Conservation (phyloP, 1,284 basidiomycete genomes). For the Agroathelia rolfsii region DNA sequence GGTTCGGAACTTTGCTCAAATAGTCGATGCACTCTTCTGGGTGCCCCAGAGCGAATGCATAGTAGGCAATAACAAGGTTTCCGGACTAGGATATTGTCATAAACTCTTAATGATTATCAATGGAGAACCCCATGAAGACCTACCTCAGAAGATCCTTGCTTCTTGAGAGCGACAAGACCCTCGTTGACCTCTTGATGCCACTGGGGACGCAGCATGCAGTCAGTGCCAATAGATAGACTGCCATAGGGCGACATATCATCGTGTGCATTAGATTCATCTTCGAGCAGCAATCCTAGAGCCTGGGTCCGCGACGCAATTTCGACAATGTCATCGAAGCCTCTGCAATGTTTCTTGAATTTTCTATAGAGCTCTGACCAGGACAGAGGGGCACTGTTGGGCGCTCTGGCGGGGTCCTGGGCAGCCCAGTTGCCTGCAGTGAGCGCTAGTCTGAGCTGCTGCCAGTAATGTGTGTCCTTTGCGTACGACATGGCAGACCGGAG, state of each 20-base stretch:
- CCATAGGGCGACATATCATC: conserved; percentile 29
- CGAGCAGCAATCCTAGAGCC: conserved; percentile 49
- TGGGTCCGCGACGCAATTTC: conserved; percentile 62
- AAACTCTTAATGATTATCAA: conserved; percentile 8
- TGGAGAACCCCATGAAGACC: conserved; percentile 38
- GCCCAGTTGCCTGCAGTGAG: conserved; percentile 66
- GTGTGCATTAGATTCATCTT: conserved; percentile 33
- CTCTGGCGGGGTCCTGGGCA: conserved; percentile 47
- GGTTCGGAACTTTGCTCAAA: conserved; percentile 45
- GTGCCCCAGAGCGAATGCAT: conserved; percentile 63
- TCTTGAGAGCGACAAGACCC: conserved; percentile 43
- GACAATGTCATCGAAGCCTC: conserved; percentile 45
- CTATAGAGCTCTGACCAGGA: conserved; percentile 75
- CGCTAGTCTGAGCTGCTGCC: conserved; percentile 55
- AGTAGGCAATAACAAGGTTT: conserved; percentile 60
- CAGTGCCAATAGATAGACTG: conserved; percentile 37
- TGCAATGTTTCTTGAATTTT: conserved; percentile 85
- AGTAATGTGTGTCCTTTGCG: conserved; percentile 63
- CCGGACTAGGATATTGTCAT: conserved; percentile 33
- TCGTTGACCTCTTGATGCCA: conserved; percentile 39
- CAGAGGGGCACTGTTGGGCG: conserved; percentile 45
- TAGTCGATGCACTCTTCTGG: conserved; percentile 54
- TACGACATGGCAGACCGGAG: conserved; percentile 28
- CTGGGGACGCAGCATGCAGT: conserved; percentile 47
- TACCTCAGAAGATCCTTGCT: conserved; percentile 38